Percentiles rank a stretch among this genome's conserved stretches.
phyloP scores from a whole-genome alignment of 495 filamentous ascomycete genomes.

The Bryoglossum gracile region DNA sequence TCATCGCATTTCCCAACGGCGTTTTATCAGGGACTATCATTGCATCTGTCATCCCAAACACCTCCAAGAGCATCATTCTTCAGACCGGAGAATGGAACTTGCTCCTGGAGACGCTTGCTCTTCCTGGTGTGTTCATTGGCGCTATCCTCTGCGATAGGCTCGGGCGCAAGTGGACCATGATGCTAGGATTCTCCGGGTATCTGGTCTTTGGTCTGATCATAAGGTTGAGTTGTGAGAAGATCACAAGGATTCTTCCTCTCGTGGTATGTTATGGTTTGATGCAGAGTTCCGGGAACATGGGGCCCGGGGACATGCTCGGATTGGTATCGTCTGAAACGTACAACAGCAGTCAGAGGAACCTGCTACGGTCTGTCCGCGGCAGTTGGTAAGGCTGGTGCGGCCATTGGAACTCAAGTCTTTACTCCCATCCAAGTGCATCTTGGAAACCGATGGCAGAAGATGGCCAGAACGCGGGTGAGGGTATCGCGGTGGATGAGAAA shows the following conservation, averaged over 20 bases:
- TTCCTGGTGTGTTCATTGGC: constrained; percentile 46
- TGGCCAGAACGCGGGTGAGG: too few relatives aligned
- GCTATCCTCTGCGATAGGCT: constrained; percentile 39
- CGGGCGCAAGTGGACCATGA: constrained; percentile 46
- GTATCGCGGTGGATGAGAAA: too few relatives aligned
- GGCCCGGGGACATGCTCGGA: constrained; percentile 45
- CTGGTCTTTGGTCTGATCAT: constrained; percentile 47
- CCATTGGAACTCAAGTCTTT: constrained; percentile 46
- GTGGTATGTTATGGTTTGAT: constrained; percentile 49
- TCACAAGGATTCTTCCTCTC: constrained; percentile 44
- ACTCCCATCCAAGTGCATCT: constrained; percentile 36
- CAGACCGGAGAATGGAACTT: constrained; percentile 43
- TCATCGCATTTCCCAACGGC: constrained; percentile 43
- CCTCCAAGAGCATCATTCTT: constrained; percentile 26
- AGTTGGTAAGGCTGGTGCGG: constrained; percentile 44
- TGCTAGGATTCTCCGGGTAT: constrained; percentile 46
- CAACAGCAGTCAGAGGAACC: constrained; percentile 42
- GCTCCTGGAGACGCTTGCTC: constrained; percentile 36
- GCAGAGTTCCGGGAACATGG: constrained; percentile 43
- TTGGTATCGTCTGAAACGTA: constrained; percentile 44
- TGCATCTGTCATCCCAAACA: constrained; percentile 32
- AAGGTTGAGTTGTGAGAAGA: constrained; percentile 38
- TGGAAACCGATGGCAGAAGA: constrained; percentile 44
- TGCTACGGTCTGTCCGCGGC: constrained; percentile 48
- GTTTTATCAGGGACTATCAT: constrained; percentile 46